phyloP scores from a whole-genome alignment of 306 rosid genomes.

The Heteromeles arbutifolia region DNA sequence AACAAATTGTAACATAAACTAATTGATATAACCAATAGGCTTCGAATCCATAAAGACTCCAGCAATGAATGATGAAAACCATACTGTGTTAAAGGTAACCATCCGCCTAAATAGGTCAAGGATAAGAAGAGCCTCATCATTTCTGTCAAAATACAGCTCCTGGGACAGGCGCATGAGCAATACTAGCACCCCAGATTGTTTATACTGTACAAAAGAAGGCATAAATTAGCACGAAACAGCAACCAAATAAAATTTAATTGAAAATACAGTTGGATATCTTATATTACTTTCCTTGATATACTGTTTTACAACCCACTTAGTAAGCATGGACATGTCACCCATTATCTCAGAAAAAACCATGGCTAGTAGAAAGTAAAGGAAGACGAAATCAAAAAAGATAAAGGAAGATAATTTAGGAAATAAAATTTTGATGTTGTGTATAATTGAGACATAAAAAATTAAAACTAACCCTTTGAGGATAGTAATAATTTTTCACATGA shows the following conservation, averaged over 20 bases:
- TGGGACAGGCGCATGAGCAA: constrained; percentile 79
- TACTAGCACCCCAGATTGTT: constrained; percentile 63
- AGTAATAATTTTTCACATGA: not conserved
- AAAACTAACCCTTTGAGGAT: not conserved
- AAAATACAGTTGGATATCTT: not conserved
- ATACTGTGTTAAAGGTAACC: constrained; percentile 71
- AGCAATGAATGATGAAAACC: not conserved
- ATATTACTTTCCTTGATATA: not conserved
- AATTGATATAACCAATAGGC: not conserved
- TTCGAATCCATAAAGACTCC: not conserved
- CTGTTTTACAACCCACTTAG: not conserved
- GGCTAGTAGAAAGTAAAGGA: not conserved
- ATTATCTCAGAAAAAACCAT: not conserved
- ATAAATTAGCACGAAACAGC: constrained; percentile 7
- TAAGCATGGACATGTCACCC: not conserved
- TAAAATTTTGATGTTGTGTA: not conserved
- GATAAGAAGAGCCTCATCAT: constrained; percentile 55
- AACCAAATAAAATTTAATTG: not conserved
- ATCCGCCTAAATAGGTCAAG: constrained; percentile 81
- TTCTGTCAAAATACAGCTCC: constrained; percentile 44
- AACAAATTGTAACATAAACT: not conserved
- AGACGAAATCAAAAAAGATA: not conserved
- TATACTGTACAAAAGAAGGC: constrained; percentile 41
- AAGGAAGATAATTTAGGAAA: not conserved
- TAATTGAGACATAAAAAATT: not conserved